Evolutionary conservation across 169 alveolate genomes (phyloP).

Genomic region (Plasmodium billcollinsi): DNA sequence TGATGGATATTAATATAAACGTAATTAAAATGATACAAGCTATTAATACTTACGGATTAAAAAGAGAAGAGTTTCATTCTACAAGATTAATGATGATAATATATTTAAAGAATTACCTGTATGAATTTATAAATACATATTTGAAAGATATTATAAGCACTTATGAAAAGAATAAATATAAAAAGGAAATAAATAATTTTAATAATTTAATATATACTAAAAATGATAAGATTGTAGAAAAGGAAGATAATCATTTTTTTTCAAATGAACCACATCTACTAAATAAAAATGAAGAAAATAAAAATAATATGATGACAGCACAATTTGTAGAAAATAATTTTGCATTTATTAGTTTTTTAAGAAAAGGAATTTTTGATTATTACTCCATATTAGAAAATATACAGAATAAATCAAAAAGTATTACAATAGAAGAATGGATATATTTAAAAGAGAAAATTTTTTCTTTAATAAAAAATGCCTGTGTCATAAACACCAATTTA

Average conservation of each 20-base stretch:
- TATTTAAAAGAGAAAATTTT: slow-evolving; percentile 56
- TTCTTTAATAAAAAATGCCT: slow-evolving; percentile 49
- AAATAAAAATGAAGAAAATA: slow-evolving; percentile 8
- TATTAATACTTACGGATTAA: slow-evolving; percentile 46
- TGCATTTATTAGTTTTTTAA: slow-evolving; percentile 33
- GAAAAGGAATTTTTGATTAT: slow-evolving; percentile 39
- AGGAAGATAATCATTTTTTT: too few relatives aligned
- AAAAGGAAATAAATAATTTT: slow-evolving; percentile 49
- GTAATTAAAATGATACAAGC: slow-evolving; percentile 52
- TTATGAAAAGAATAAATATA: slow-evolving; percentile 47
- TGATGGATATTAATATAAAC: slow-evolving; percentile 22
- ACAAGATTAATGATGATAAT: slow-evolving; percentile 69
- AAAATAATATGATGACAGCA: not conserved
- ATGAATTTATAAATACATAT: slow-evolving; percentile 43
- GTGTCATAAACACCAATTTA: slow-evolving; percentile 28
- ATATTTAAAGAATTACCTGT: slow-evolving; percentile 54
- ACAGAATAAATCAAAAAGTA: slow-evolving; percentile 21
- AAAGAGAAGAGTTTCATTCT: slow-evolving; percentile 47
- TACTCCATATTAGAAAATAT: slow-evolving; percentile 24
- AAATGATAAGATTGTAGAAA: slow-evolving; percentile 6
- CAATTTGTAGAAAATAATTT: not conserved
- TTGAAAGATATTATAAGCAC: slow-evolving; percentile 12
- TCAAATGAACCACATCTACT: not conserved
- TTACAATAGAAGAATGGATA: slow-evolving; percentile 55
- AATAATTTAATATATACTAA: slow-evolving; percentile 59